phyloP scores from a whole-genome alignment of 768 basidiomycete species.

The Gautieria morchelliformis region DNA sequence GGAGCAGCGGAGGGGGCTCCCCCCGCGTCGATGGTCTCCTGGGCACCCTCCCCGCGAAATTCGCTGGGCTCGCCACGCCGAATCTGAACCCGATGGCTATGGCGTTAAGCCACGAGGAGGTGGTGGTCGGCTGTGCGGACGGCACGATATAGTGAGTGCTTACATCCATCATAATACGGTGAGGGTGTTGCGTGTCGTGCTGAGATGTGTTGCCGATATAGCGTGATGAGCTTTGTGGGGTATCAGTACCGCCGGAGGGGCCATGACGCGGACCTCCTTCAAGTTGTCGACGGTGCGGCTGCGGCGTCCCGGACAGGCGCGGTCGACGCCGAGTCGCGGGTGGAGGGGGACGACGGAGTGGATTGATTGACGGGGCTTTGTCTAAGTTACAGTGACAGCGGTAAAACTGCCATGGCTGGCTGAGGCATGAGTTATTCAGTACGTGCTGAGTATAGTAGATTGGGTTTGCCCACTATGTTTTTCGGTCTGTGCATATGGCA shows the following conservation, averaged over 20 bases:
- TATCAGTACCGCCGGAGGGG: slow-evolving; percentile 32
- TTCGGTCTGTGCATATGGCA: no score
- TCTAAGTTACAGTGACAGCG: no score
- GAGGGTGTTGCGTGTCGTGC: slow-evolving; percentile 7
- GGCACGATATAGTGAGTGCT: slow-evolving; percentile 86
- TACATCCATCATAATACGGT: not conserved
- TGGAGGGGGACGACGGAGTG: no score
- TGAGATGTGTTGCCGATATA: slow-evolving; percentile 13
- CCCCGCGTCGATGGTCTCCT: slow-evolving; percentile 47
- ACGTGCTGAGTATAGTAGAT: no score
- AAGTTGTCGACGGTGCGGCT: no score
- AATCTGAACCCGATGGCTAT: slow-evolving; percentile 95
- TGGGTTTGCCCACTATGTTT: no score
- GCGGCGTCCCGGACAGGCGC: no score
- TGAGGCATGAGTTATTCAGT: no score
- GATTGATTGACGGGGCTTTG: no score
- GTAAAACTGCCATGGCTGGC: no score
- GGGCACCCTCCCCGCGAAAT: slow-evolving; percentile 57
- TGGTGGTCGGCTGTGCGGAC: slow-evolving; percentile 86
- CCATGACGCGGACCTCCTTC: no score
- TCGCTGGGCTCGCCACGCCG: slow-evolving; percentile 70
- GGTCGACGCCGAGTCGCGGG: no score
- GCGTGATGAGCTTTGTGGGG: slow-evolving; percentile 56
- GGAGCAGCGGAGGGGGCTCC: slow-evolving; percentile 12
- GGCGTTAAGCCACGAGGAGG: slow-evolving; percentile 84